A percentile compares a stretch with the other conserved stretches of the same genome.
These are phyloP conservation scores for Liriodendron chinense DNA, from an alignment of 164 flowering plant species.

Conservation along the genomic window DNA sequence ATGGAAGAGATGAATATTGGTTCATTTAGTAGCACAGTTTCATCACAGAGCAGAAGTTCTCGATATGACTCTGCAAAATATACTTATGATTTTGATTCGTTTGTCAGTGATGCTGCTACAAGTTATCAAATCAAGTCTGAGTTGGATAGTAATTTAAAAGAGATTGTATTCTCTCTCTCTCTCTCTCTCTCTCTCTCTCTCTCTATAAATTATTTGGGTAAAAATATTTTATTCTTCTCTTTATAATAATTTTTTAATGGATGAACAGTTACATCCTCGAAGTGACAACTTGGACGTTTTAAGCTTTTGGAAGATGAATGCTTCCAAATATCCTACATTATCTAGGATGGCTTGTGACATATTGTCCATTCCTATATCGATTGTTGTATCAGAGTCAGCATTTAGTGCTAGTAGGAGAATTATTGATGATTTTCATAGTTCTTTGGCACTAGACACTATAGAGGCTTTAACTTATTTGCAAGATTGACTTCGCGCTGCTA, in stretches of 20 bases:
- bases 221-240: too few relatives aligned
- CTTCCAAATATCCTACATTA: slow-evolving; percentile 66
- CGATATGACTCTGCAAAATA: not conserved
- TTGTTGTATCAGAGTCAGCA: slow-evolving; percentile 42
- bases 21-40: too few relatives aligned
- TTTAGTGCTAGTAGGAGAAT: slow-evolving; percentile 17
- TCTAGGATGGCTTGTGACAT: slow-evolving; percentile 87
- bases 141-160: not conserved
- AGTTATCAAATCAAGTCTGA: slow-evolving; percentile 39
- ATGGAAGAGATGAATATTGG: too few relatives aligned
- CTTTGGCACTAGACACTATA: too few relatives aligned
- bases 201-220: too few relatives aligned
- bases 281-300: slow-evolving; percentile 63
- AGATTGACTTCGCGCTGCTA: too few relatives aligned
- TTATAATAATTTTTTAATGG: too few relatives aligned
- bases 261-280: too few relatives aligned
- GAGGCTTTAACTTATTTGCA: too few relatives aligned
- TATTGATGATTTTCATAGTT: too few relatives aligned
- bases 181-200: too few relatives aligned
- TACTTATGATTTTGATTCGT: not conserved
- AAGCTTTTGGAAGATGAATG: slow-evolving; percentile 80
- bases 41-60: not conserved
- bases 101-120: slow-evolving; percentile 45
- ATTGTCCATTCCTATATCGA: slow-evolving; percentile 51
- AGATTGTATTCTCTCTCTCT: slow-evolving; percentile 23